A percentile compares a stretch with the other conserved stretches of the same genome.
Evolutionary conservation across 2,329 filamentous ascomycete species (phyloP).

Genomic region (Drechmeria coniospora): DNA sequence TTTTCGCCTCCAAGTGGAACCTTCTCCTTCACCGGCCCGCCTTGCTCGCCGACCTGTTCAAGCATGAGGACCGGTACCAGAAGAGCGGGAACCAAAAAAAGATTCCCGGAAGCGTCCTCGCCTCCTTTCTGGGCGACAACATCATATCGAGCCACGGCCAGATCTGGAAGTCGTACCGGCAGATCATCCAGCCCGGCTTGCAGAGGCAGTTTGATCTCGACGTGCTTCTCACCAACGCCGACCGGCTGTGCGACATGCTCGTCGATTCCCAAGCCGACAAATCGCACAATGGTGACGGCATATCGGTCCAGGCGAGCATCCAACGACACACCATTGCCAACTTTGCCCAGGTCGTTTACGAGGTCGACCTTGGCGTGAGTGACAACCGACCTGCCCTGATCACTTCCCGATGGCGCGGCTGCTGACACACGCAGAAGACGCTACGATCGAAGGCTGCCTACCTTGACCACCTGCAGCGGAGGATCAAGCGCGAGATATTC

Average conservation of each 20-base stretch:
- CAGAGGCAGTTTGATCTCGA: constrained; percentile 12
- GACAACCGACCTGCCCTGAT: too few relatives aligned
- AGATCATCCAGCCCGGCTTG: constrained; percentile 20
- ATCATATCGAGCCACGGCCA: constrained; percentile 22
- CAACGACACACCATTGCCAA: constrained; percentile 22
- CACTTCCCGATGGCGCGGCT: too few relatives aligned
- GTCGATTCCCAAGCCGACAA: constrained; percentile 11
- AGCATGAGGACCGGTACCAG: constrained; percentile 14
- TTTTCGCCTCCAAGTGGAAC: constrained; percentile 33
- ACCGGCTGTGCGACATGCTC: constrained; percentile 13
- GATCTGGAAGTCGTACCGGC: constrained; percentile 18
- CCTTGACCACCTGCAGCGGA: constrained; percentile 10
- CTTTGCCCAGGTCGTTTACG: constrained; percentile 16
- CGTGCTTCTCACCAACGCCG: constrained; percentile 10
- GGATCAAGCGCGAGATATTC: constrained; percentile 17
- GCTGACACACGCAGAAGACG: too few relatives aligned
- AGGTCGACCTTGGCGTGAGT: constrained; percentile 10
- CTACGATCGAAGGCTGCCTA: constrained; percentile 8
- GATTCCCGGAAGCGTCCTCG: constrained; percentile 22
- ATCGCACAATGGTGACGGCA: constrained; percentile 6
- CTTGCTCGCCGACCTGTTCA: constrained; percentile 24
- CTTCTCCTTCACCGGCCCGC: constrained; percentile 27
- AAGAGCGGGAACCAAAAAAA: constrained; percentile 26
- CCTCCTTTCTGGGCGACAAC: constrained; percentile 22
- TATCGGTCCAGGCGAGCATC: constrained; percentile 15